Evolutionary conservation across 2,329 filamentous ascomycete genomes (phyloP), one percentile per base, ranked within the genome.

Genomic region (Stemphylium vesicarium): DNA sequence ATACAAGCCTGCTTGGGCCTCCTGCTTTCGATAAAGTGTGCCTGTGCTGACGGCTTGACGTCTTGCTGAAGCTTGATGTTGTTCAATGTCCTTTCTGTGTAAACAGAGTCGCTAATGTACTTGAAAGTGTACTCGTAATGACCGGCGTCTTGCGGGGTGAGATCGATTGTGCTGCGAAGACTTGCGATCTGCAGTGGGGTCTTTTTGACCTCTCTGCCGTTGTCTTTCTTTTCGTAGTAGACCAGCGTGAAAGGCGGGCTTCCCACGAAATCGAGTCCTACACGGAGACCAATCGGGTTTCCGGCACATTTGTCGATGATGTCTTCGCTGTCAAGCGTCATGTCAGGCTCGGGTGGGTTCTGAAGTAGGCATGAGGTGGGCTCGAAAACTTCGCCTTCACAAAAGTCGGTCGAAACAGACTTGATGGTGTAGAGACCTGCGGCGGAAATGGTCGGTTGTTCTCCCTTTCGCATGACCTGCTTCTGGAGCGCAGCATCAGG

Each of bases 251-350:
- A 99, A 1, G 94, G 94, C 40, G 96, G 94, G 0, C 92, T 96
- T 57, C 95, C 95, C 24, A 94, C 89, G 35, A 99, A 82, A 71
- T 98, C 92, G 44, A 99, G 79, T 68, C 95, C 90, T 37, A 99
- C 91, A 10, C 89, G 85, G 50, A 99, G 83, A 36, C 95, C 95
- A 58, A 99, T 91, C 0, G 95, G 92, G 69, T 92, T 96, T 42
- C 93, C 92, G 32, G 93, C 94, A 73, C 95, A 99, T 72, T 96
- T 96, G 75, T 99, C 95, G 47, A 91, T 90, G 38, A 99, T 92
- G 59, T 92, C 88, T 65, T 96, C 90, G 6, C 87, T 83, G 29
- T 84, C 84, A 44, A 99, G 80, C 4, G 85, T 81, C 53, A 99
- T 75, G 50, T 88, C 86, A 9, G 95, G 95, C 76, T 96, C 88